Evolutionary conservation across 352 stramenopile genomes (phyloP).

Genomic region (Phytophthora pini): DNA sequence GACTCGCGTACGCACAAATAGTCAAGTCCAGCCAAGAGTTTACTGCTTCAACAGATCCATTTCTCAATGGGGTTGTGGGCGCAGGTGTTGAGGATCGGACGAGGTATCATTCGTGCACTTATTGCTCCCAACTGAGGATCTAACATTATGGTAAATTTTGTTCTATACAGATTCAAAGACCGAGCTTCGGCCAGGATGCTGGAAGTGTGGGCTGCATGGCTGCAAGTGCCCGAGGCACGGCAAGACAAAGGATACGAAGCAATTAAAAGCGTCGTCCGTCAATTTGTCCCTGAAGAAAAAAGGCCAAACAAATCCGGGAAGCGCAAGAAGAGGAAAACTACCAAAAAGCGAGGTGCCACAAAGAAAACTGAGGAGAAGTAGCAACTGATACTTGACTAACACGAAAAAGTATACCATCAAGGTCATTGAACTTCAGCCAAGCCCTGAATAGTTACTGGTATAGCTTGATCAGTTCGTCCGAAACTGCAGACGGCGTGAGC

Average conservation of each 20-base stretch:
- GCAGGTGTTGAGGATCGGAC: conserved; percentile 39
- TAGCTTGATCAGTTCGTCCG: conserved; percentile 98
- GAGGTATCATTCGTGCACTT: conserved; percentile 30
- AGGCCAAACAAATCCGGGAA: neutral
- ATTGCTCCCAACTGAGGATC: no score
- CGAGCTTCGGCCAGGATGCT: conserved; percentile 70
- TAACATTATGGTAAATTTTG: neutral
- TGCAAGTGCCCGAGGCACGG: conserved; percentile 52
- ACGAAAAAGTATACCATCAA: conserved; percentile 8
- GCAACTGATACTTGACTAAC: neutral
- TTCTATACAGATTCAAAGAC: conserved; percentile 66
- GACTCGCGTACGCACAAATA: conserved; percentile 94
- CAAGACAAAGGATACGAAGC: conserved; percentile 56
- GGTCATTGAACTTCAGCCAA: conserved; percentile 3
- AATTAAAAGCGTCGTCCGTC: conserved; percentile 56
- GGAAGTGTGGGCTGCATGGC: conserved; percentile 71
- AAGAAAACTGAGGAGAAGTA: conserved; percentile 19
- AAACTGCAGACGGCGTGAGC: conserved; percentile 97
- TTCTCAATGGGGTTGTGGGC: conserved; percentile 59
- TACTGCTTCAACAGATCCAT: conserved; percentile 38
- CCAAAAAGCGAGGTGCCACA: conserved; percentile 3
- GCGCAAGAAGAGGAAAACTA: conserved; percentile 23
- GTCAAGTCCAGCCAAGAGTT: conserved; percentile 82
- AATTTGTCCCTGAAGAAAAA: conserved; percentile 49
- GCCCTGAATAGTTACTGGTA: conserved; percentile 89